Conservation (phyloP, 169 alveolate species). For the Plasmodium relictum region DNA sequence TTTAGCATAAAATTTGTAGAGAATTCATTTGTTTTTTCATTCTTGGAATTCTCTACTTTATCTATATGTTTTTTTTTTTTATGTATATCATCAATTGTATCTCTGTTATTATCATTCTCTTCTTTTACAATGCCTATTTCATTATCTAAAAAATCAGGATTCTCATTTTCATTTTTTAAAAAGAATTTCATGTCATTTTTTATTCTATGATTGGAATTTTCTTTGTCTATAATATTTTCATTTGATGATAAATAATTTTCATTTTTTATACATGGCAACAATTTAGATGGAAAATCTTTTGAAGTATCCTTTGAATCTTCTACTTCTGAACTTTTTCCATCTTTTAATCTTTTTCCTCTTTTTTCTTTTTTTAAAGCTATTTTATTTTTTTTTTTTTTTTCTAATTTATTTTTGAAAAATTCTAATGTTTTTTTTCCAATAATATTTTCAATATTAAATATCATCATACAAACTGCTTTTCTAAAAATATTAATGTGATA, state of each 20-base stretch:
- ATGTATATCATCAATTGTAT: not conserved
- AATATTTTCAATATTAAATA: constrained; percentile 80
- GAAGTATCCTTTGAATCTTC: too few relatives aligned
- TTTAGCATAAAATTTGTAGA: not conserved
- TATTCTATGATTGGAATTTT: too few relatives aligned
- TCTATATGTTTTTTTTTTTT: not conserved
- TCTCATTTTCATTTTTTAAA: too few relatives aligned
- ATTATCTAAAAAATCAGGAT: not conserved
- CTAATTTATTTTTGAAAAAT: constrained; percentile 73
- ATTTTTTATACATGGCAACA: not conserved
- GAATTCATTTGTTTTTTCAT: not conserved
- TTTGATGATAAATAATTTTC: too few relatives aligned
- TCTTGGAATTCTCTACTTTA: not conserved
- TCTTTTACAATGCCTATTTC: constrained; percentile 17
- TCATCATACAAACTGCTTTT: constrained; percentile 91
- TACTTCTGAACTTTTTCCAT: too few relatives aligned
- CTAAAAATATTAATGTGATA: constrained; percentile 97
- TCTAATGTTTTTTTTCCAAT: constrained; percentile 76
- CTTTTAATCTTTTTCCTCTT: constrained; percentile 5
- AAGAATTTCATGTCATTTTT: too few relatives aligned
- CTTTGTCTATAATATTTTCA: too few relatives aligned
- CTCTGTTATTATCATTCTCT: not conserved
- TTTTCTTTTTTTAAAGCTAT: constrained; percentile 12
- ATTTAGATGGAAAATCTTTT: constrained; percentile 14
- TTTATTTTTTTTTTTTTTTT: constrained; percentile 13